Evolutionary conservation across 495 filamentous ascomycete genomes (phyloP).

Genomic region (Xylaria nigripes): DNA sequence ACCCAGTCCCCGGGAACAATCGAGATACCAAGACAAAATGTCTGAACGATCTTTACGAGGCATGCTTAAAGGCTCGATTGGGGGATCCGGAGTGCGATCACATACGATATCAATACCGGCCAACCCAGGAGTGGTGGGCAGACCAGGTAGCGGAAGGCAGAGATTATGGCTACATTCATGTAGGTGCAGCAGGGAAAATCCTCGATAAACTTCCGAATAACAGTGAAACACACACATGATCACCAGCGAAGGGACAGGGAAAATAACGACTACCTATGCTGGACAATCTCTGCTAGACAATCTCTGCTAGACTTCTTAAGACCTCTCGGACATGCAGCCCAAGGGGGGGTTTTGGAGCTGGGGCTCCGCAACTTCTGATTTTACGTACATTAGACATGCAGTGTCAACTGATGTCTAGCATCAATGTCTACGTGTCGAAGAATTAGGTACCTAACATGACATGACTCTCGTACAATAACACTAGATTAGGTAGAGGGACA

Average conservation of each 20-base stretch:
- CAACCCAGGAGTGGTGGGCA: constrained; percentile 38
- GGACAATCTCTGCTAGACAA: no score
- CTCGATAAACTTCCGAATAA: constrained; percentile 11
- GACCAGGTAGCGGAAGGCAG: constrained; percentile 34
- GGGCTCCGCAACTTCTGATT: no score
- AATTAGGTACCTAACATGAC: no score
- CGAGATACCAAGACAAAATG: constrained; percentile 24
- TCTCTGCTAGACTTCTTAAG: no score
- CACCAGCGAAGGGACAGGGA: background rate
- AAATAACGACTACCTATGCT: background rate
- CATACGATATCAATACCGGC: constrained; percentile 31
- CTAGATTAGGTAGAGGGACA: no score
- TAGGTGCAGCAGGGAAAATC: constrained; percentile 30
- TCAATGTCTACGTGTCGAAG: no score
- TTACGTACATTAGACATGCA: no score
- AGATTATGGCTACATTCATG: constrained; percentile 30
- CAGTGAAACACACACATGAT: background rate
- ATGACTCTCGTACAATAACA: no score
- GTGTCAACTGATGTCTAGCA: no score
- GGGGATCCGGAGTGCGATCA: constrained; percentile 4
- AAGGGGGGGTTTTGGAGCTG: no score
- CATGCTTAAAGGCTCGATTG: constrained; percentile 18
- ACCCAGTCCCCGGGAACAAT: constrained; percentile 28
- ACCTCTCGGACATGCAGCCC: no score
- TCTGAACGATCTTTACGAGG: constrained; percentile 34